phyloP scores from a whole-genome alignment of 257 asterid species.

The Avicennia marina region DNA sequence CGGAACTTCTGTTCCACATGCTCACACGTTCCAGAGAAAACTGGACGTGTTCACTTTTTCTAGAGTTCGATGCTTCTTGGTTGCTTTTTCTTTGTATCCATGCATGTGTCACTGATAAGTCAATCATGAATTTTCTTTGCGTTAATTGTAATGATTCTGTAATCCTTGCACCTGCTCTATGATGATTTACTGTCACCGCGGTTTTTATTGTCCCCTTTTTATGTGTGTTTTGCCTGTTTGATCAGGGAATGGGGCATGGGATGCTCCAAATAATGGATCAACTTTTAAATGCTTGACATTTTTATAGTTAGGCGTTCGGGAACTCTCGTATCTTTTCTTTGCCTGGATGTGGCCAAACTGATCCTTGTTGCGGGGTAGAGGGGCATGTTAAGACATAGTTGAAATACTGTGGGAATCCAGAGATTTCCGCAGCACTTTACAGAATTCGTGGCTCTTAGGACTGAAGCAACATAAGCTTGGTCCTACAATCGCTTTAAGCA shows the following conservation, averaged over 20 bases:
- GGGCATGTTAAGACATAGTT: not conserved
- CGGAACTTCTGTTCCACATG: not conserved
- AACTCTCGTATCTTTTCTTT: not conserved
- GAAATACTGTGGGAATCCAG: not conserved
- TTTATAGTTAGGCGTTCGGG: not conserved
- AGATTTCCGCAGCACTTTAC: not conserved
- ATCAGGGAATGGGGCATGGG: not conserved
- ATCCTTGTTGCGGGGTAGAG: not conserved
- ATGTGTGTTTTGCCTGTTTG: not conserved
- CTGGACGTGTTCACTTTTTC: not conserved
- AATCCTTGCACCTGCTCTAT: not conserved
- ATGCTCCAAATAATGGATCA: not conserved
- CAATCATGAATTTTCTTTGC: not conserved
- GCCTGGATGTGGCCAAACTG: not conserved
- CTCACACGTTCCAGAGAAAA: not conserved
- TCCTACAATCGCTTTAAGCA: not conserved
- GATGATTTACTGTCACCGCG: not conserved
- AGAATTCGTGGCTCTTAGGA: not conserved
- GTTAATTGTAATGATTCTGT: not conserved
- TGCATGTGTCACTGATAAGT: slow-evolving; percentile 10
- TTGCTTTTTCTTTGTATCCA: not conserved
- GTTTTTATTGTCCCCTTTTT: not conserved
- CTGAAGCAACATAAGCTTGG: not conserved
- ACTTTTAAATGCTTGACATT: not conserved
- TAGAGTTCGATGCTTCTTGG: not conserved